Percentiles rank a stretch among this genome's conserved stretches.
phyloP scores from a whole-genome alignment of 2,329 filamentous ascomycete genomes.

The Penicillium fuscoglaucum region DNA sequence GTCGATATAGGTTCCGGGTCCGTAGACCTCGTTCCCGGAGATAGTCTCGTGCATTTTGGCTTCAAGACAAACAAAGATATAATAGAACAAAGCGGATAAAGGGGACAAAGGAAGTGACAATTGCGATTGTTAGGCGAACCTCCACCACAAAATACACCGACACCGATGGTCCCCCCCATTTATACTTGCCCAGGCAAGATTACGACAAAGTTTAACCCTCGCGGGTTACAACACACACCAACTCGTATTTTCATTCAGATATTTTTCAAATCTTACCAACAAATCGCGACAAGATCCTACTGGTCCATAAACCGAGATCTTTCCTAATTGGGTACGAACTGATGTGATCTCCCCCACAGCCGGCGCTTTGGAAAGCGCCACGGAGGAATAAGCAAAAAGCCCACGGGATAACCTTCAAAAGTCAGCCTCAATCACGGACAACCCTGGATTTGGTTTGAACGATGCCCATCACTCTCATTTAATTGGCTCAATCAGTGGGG shows the following conservation, averaged over 20 bases:
- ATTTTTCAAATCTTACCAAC: neutral
- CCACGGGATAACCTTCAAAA: neutral
- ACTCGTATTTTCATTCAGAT: neutral
- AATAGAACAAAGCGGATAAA: neutral
- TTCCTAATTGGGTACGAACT: neutral
- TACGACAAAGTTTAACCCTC: neutral
- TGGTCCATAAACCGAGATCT: neutral
- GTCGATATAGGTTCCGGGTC: slow-evolving; percentile 46
- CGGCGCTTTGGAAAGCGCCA: neutral
- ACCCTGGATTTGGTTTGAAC: neutral
- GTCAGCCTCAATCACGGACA: neutral
- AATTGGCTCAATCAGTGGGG: neutral
- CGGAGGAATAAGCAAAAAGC: neutral
- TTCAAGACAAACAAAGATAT: neutral
- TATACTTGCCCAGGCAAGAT: neutral
- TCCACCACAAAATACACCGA: neutral
- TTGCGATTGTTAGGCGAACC: neutral
- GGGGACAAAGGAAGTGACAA: neutral
- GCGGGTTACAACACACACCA: neutral
- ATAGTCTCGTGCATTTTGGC: slow-evolving; percentile 15
- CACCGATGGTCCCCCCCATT: neutral
- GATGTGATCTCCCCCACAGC: neutral
- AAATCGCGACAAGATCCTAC: neutral
- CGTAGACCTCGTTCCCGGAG: slow-evolving; percentile 34
- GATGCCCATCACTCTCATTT: neutral